Percentiles rank a stretch among this genome's conserved stretches.
phyloP scores from a whole-genome alignment of 2,329 filamentous ascomycete species.

The Diplodia mutila region DNA sequence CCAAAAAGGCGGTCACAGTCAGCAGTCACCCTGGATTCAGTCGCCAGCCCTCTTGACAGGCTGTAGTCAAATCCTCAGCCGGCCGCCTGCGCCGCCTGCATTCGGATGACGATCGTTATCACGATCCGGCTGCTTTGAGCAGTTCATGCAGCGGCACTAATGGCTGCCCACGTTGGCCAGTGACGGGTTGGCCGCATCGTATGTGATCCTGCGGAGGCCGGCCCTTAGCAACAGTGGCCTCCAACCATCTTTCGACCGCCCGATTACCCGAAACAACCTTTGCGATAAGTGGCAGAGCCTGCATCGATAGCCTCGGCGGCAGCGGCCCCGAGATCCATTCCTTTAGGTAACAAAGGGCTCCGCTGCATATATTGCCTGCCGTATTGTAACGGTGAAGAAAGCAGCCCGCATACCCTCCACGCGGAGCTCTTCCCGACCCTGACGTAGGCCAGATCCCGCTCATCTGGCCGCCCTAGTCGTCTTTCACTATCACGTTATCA shows the following conservation, averaged over 20 bases:
- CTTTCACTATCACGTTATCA: not conserved
- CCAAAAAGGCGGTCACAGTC: conserved; percentile 6
- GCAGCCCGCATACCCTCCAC: not conserved
- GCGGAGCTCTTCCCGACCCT: conserved; percentile 5
- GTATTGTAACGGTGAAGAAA: not conserved
- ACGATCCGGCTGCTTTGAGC: conserved; percentile 11
- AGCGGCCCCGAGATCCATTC: not conserved
- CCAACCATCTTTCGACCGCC: conserved; percentile 4
- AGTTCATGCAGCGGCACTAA: conserved; percentile 7
- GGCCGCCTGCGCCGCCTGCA: conserved; percentile 1
- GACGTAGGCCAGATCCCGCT: not conserved
- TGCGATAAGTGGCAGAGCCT: conserved; percentile 8
- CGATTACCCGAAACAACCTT: conserved; percentile 21
- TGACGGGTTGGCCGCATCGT: not conserved
- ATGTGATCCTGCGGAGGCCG: conserved; percentile 13
- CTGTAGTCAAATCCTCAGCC: not conserved
- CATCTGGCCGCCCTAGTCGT: not conserved
- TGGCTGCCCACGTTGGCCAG: not conserved
- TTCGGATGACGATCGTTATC: not conserved
- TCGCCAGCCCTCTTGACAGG: not conserved
- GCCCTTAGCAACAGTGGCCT: not conserved
- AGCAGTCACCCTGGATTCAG: not conserved
- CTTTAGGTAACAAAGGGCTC: not conserved
- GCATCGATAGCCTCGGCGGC: conserved; percentile 5
- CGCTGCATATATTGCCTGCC: conserved; percentile 9